Evolutionary conservation across 208 protist species (phyloP), one percentile per base, ranked within the genome.

Genomic region (Phytomonas sp.): DNA sequence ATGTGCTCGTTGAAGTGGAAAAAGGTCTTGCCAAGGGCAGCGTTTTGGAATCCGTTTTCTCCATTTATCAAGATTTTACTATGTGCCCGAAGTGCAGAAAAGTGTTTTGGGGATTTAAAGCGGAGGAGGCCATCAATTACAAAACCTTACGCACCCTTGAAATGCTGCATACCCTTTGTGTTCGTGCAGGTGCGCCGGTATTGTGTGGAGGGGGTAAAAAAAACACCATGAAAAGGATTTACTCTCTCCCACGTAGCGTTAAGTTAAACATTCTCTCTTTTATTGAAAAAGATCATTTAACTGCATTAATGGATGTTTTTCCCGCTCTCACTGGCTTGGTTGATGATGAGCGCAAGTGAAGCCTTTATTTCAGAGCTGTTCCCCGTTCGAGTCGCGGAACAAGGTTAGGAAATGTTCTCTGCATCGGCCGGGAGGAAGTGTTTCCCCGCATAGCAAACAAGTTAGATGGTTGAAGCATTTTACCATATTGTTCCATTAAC

Each of bases 91-190:
- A n/a, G 46, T 93, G 88, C 67, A 61, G 62, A 26, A 93, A 87
- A 64, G 88, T 93, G 23, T 93, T 89, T 70, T 93, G 88, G 83
- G 88, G 88, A 36, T 84, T 89, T 37, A 81, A 91, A 40, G 79
- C 76, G n/a, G 75, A 78, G 32, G 68, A 74, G n/a, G 83, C 87
- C 46, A 78, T 82, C 66, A 93, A 93, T 73, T 93, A 85, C 75
- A 89, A 89, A 62, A 83, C 76, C 62, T 88, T 88, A 63, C 82
- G 88, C 29, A 91, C 88, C 8, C 67, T 91, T 29, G 75, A 83
- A 32, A 60, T 82, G 51, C 77, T 91, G 34, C 76, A 77, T 26
- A 79, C 81, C 11, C 70, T 91, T 23, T 90, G 82, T 68, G 40
- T 71, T 26, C 60, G 72, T 1, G 85, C 81, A 0, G 70, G 71